phyloP scores from a whole-genome alignment of 129 eudicot species.

The Cynara cardunculus region DNA sequence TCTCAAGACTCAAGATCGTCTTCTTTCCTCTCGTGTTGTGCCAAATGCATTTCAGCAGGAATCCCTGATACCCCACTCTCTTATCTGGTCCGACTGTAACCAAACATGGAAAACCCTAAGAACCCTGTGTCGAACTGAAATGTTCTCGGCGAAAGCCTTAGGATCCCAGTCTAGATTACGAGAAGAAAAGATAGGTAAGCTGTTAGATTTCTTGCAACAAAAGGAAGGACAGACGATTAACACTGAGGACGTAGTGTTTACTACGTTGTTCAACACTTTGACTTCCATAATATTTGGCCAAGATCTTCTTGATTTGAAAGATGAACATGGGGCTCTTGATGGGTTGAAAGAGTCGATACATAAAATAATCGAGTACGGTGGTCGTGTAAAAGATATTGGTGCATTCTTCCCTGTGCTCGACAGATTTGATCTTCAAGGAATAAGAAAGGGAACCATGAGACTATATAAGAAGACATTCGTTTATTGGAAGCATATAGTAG shows the following conservation, averaged over 20 bases:
- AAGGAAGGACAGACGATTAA: conserved; percentile 20
- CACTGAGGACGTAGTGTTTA: conserved; percentile 13
- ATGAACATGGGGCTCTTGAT: not conserved
- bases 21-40: conserved; percentile 5
- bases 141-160: conserved; percentile 16
- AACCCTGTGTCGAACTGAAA: conserved; percentile 16
- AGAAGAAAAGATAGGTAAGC: not conserved
- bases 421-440: conserved; percentile 1
- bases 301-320: not conserved
- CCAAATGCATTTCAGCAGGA: not conserved
- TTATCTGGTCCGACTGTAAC: not conserved
- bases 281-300: not conserved
- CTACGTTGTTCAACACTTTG: conserved; percentile 8
- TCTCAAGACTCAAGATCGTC: conserved; percentile 23
- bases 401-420: not conserved
- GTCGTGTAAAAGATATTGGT: not conserved
- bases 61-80: not conserved
- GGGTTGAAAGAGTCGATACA: conserved; percentile 1
- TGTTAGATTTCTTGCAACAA: not conserved
- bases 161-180: conserved; percentile 11
- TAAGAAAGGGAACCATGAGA: not conserved
- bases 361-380: not conserved
- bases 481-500: not conserved
- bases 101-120: conserved; percentile 16
- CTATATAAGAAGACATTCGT: not conserved